Percentiles rank a stretch among this genome's conserved stretches.
Conservation (phyloP, 768 basidiomycete species). For the Pilatotrama ljubarskyi region DNA sequence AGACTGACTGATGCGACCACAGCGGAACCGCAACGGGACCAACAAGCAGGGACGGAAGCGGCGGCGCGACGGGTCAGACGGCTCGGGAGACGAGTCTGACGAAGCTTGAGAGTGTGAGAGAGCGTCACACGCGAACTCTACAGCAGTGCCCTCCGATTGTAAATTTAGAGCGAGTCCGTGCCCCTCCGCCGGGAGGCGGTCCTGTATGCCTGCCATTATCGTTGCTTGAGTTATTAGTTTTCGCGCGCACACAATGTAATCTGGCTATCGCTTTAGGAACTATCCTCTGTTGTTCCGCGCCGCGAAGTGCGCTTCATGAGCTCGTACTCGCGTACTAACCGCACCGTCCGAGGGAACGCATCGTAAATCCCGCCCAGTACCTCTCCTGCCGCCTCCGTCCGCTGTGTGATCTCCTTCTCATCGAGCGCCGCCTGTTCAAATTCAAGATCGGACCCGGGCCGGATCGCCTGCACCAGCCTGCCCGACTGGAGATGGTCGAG, state of each 20-base stretch:
- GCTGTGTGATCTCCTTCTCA: slow-evolving; percentile 28
- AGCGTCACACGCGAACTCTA: slow-evolving; percentile 2
- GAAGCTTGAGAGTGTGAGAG: slow-evolving; percentile 34
- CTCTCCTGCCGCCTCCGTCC: slow-evolving; percentile 35
- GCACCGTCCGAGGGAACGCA: slow-evolving; percentile 50
- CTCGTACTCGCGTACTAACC: slow-evolving; percentile 27
- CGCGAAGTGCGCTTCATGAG: slow-evolving; percentile 19
- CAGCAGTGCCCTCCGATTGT: slow-evolving; percentile 11
- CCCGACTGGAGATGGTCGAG: slow-evolving; percentile 53
- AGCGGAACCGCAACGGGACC: slow-evolving; percentile 84
- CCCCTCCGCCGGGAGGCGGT: not conserved
- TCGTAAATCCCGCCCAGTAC: slow-evolving; percentile 48
- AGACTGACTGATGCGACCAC: slow-evolving; percentile 9
- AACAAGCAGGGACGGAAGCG: slow-evolving; percentile 58
- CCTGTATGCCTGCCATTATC: slow-evolving; percentile 12
- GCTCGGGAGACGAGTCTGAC: slow-evolving; percentile 72
- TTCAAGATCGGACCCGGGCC: slow-evolving; percentile 26
- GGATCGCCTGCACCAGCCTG: slow-evolving; percentile 45
- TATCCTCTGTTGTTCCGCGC: slow-evolving; percentile 8
- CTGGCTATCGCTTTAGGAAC: slow-evolving; percentile 16
- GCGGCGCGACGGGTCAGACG: slow-evolving; percentile 61
- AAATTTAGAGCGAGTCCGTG: slow-evolving; percentile 17
- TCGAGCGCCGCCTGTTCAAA: slow-evolving; percentile 24
- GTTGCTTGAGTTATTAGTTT: slow-evolving; percentile 21
- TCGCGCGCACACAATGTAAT: slow-evolving; percentile 16